Evolutionary conservation across 169 alveolate genomes (phyloP).

Genomic region (Babesia ovata): DNA sequence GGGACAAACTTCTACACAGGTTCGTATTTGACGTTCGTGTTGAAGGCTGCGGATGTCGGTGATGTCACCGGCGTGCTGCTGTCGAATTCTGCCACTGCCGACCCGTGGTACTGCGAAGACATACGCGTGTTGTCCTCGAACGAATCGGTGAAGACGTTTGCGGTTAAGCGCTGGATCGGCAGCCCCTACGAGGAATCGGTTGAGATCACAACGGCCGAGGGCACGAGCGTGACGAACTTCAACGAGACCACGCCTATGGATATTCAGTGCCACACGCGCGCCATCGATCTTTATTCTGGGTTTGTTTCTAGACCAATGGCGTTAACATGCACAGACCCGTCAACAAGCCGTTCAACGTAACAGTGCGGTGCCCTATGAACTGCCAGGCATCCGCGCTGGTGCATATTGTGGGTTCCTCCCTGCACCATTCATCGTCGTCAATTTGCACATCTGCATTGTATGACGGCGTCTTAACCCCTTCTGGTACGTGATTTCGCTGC

Average conservation of each 20-base stretch:
- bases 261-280: conserved; percentile 67
- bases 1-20: conserved; percentile 76
- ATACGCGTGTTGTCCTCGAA: conserved; percentile 74
- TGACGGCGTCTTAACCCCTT: conserved; percentile 85
- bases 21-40: conserved; percentile 69
- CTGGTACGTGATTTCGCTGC: conserved; percentile 47
- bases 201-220: conserved; percentile 67
- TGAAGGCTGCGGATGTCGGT: conserved; percentile 87
- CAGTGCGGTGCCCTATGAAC: conserved; percentile 84
- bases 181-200: conserved; percentile 77
- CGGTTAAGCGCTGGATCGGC: conserved; percentile 85
- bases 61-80: conserved; percentile 77
- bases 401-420: conserved; percentile 80
- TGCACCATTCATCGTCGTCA: conserved; percentile 87
- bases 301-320: conserved; percentile 37
- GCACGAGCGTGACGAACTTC: conserved; percentile 63
- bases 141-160: conserved; percentile 71
- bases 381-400: conserved; percentile 78
- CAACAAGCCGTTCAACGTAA: conserved; percentile 65
- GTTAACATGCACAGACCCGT: conserved; percentile 54
- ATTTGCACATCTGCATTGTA: conserved; percentile 86
- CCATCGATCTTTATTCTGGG: conserved; percentile 64
- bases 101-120: conserved; percentile 87
- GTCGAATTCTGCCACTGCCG: conserved; percentile 76
- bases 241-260: conserved; percentile 67